Base-by-base conservation (phyloP, 257 asterid species). In the Capsicum rhomboideum region DNA sequence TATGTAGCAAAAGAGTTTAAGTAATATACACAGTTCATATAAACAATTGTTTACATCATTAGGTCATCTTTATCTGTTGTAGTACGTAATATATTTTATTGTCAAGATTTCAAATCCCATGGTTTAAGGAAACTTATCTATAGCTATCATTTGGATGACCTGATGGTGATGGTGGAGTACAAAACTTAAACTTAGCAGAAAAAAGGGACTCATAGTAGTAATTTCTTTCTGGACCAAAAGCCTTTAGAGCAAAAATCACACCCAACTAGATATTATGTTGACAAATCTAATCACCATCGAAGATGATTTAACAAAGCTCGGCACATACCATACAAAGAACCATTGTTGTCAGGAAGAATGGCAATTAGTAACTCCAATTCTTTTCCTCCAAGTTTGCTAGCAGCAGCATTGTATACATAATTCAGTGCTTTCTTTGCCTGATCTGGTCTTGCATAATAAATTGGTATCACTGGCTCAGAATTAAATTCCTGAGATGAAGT, bases 401-500 rank as follows among this genome's bases (percentile, higher is more conserved):
- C 89, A 88, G 93, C 91, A n/a, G 95, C 89, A 80, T 94, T 92
- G 85, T 90, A 94, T 75, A 97, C 98, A 83, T 97, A 95, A 90
- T 90, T 97, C 55, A 97, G 78, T 1, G 99, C 97, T 87, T 93
- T 97, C 92, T 97, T 98, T 1, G 93, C 99, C 90, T 97, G 99
- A 85, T 97, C 99, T 0, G 99, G 97, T 79, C 98, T 90, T 23
- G 99, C 93, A 10, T 58, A 88, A 89, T 95, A 92, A 79, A 97
- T 89, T 20, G 99, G 98, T 83, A 97, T 91, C 21, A 94, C 89
- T 0, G 99, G 99, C 53, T 95, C 99, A 1, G 93, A 93, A 86
- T 89, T 86, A 83, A 93, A 97, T 85, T 95, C 99, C 99, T 96
- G 91, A 10, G 64, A 77, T 77, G 17, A 77, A 77, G 9, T 26